Base-by-base conservation (phyloP, 192 early-diverging fungal species). In the Linnemannia schmuckeri region DNA sequence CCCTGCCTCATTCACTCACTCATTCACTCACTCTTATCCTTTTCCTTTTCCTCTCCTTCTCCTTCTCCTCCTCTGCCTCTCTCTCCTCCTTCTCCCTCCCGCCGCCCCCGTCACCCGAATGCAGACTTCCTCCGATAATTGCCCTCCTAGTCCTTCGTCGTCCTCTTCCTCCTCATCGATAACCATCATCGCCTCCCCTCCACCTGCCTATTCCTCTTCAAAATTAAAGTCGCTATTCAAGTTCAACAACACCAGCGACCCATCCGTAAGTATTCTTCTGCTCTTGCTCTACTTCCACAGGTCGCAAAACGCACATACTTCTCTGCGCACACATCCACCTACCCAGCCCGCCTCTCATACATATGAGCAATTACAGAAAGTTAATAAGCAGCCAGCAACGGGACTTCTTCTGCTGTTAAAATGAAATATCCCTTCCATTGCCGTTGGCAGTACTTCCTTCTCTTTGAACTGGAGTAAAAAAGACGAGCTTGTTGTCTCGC, bases 121-220 rank as follows among this genome's bases (percentile, higher is more conserved):
- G 83, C 83, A 85, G 78, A 80, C 78, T 38, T 85, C 82, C 8
- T 49, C 70, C 13, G 82, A 84, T 40, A 30, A 63, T 35, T 73
- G 35, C 33, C 66, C 77, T 1, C 24, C 66, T 3, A 46, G 54
- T 30, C 44, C 76, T 63, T 77, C 76, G 3, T 73, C 72, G 40
- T 73, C 44, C 44, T 73, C 72, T 20, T 82, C 81, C 37, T 69
- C 76, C 13, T 83, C 82, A 35, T 83, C 82, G 5, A 41, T 44
- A 7, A 78, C 82, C 22, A 83, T 78, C 68, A 80, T 86, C 38
- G 75, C 83, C 17, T 74, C 79, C 8, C 83, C 83, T n/a, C 74
- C 83, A 18, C 79, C 79, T 40, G 77, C 79, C 20, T 86, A 86
- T 44, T 24, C 41, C 18, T 61, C 82, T 61, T 86, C 83, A 10